Base-by-base conservation (phyloP, 768 basidiomycete species). In the Pulveroboletus sp. region DNA sequence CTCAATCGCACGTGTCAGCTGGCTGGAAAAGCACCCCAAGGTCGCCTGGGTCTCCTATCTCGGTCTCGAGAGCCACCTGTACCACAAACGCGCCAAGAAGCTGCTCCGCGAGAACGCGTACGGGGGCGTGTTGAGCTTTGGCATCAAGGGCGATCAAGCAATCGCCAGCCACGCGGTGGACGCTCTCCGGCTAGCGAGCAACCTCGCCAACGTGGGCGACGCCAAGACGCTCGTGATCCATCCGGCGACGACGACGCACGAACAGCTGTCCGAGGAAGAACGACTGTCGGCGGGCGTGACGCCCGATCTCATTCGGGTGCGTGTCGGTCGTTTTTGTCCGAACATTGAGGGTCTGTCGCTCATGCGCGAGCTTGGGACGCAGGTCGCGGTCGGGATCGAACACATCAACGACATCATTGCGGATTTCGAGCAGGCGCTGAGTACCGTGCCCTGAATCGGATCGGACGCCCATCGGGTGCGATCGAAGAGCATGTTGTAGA, bases 1-100 rank as follows among this genome's bases (percentile, higher is more conserved):
- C 22, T n/a, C 13, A 23, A 29, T 26, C 2, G 13, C 10, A 8
- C 4, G 6, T 13, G n/a, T 26, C 13, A 67, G 55, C 32, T 86
- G 76, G 72, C 78, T 92, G 29, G 74, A 82, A 58, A 64, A 76
- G 41, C 82, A 92, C 62, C 77, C 80, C 8, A 74, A 77, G 27
- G 77, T 93, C 31, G 68, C 78, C 1, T 93, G 86, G 89, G 85
- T 91, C 1, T 83, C 81, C 0, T 93, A 92, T 60, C 77, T 83
- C 35, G 91, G 91, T 6, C 76, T 91, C 1, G 62, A 68, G 43
- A 67, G 62, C 3, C 91, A 93, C 63, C 63, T 73, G 1, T 83
- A 81, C 30, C 75, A 93, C 65, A 66, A 67, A 39, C 62, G 76
- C 6, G 89, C 88, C 11, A 73, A 76, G 59, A 71, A 75, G 50